A percentile compares a stretch with the other conserved stretches of the same genome.
Evolutionary conservation across 345 rosid genomes (phyloP).

Genomic region (Sisymbrium altissimum): DNA sequence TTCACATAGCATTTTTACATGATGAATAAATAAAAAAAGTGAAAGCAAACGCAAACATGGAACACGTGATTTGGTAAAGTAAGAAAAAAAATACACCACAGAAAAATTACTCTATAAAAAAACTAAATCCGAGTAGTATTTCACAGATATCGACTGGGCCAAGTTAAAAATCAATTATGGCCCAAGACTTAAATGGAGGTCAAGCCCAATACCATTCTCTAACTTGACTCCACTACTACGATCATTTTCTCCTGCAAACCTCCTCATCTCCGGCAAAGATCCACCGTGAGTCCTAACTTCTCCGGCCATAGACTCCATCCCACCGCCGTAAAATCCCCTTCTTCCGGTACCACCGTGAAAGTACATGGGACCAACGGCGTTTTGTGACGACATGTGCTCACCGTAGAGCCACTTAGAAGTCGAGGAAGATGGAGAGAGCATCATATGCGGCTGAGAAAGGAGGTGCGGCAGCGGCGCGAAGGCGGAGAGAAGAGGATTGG

Average conservation of each 20-base stretch:
- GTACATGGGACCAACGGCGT: slow-evolving; percentile 19
- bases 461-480: slow-evolving; percentile 55
- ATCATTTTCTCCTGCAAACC: slow-evolving; percentile 39
- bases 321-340: slow-evolving; percentile 10
- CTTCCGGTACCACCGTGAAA: slow-evolving; percentile 20
- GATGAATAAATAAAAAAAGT: neutral
- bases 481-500: slow-evolving; percentile 52
- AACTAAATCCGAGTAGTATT: neutral
- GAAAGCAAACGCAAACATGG: slow-evolving; percentile 21
- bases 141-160: neutral
- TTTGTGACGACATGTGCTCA: slow-evolving; percentile 32
- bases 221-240: slow-evolving; percentile 33
- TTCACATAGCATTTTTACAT: slow-evolving; percentile 25
- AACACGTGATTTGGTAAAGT: neutral
- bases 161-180: slow-evolving; percentile 30
- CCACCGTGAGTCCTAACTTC: slow-evolving; percentile 26
- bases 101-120: neutral
- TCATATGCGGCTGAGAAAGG: slow-evolving; percentile 46
- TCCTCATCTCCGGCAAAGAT: slow-evolving; percentile 34
- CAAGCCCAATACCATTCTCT: slow-evolving; percentile 59
- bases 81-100: neutral
- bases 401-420: slow-evolving; percentile 25
- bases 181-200: slow-evolving; percentile 78
- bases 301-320: slow-evolving; percentile 27
- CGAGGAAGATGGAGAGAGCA: slow-evolving; percentile 21